Base-by-base conservation (phyloP, 2,329 filamentous ascomycete genomes). In the Stagonosporopsis vannaccii region DNA sequence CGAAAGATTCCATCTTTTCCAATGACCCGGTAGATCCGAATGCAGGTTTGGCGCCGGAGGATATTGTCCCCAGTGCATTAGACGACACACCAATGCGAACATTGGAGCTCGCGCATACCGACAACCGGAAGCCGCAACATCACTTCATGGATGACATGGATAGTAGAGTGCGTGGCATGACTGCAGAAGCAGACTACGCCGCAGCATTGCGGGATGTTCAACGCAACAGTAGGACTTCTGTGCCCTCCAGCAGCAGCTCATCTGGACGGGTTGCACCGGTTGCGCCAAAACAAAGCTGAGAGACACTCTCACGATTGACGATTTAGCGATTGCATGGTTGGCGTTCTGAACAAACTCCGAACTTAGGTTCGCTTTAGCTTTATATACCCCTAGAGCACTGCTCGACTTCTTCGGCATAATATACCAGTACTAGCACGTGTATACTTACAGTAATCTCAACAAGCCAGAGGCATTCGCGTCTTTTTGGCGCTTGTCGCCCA, bases 1-100 rank as follows among this genome's bases (percentile, higher is more conserved):
- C 58, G 36, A 70, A 72, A 37, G 66, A 70, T 47, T 71, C 67
- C 0, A 62, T 71, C 17, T 59, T 69, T 15, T 58, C 63, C 2
- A 66, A 66, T 15, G 63, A 70, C 13, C 55, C 59, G 8, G 23
- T 51, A 4, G 59, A 60, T 30, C 44, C 57, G 8, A 51, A 57
- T 23, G 61, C 61, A 22, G 58, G 56, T 20, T 42, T 68, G 9
- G 59, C 60, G 2, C 71, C 70, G 5, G 71, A 74, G 44, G 70
- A 72, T 22, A 65, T 72, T 3, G 70, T 73, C 1, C 63, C 69
- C 1, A 73, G 72, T 41, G 65, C 65, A 17, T 47, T 74, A 8
- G 63, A 60, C 8, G 62, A 65, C n/a, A 45, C 50, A 2, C 64
- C 63, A 4, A 46, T 65, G 19, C 33, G 58, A 22, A 57, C 57